Conservation (phyloP, 2,329 filamentous ascomycete genomes). For the Hyphodiscus sp. region DNA sequence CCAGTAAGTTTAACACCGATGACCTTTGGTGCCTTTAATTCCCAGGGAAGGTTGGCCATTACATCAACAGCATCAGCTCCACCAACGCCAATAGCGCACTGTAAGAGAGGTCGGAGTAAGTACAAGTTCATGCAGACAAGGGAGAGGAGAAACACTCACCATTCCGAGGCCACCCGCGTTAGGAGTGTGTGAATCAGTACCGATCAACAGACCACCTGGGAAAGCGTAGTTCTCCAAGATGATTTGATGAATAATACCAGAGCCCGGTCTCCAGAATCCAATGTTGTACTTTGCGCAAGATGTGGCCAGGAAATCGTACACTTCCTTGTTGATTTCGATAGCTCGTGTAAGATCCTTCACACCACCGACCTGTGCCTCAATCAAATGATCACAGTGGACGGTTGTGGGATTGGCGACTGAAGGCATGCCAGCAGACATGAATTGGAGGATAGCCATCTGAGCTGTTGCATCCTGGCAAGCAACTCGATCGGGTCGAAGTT, state of each 20-base stretch:
- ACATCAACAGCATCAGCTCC: constrained; percentile 98
- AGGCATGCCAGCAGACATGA: constrained; percentile 98
- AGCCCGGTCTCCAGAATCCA: constrained; percentile 98
- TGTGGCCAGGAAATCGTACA: constrained; percentile 92
- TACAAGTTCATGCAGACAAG: too few species aligned
- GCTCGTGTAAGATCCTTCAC: constrained; percentile 90
- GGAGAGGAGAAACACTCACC: constrained; percentile 24
- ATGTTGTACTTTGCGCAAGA: constrained; percentile 99
- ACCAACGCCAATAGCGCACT: constrained; percentile 69
- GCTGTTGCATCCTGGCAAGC: constrained; percentile 99
- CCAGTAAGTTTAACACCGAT: constrained; percentile 96
- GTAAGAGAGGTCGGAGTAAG: too few species aligned
- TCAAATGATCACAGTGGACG: constrained; percentile 98
- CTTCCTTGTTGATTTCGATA: constrained; percentile 94
- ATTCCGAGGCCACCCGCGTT: constrained; percentile 96
- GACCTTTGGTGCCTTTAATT: constrained; percentile 94
- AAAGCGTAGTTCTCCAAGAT: constrained; percentile 98
- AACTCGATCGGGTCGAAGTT: constrained; percentile 93
- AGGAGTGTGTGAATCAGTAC: constrained; percentile 95
- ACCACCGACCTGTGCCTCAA: constrained; percentile 92
- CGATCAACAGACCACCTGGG: constrained; percentile 95
- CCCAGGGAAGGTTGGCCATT: constrained; percentile 96
- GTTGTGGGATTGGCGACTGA: constrained; percentile 90
- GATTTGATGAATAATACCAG: constrained; percentile 99
- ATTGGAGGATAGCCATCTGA: constrained; percentile 99